These are phyloP conservation scores for Chiua virens DNA, from an alignment of 768 basidiomycete genomes.

Conservation along the genomic window DNA sequence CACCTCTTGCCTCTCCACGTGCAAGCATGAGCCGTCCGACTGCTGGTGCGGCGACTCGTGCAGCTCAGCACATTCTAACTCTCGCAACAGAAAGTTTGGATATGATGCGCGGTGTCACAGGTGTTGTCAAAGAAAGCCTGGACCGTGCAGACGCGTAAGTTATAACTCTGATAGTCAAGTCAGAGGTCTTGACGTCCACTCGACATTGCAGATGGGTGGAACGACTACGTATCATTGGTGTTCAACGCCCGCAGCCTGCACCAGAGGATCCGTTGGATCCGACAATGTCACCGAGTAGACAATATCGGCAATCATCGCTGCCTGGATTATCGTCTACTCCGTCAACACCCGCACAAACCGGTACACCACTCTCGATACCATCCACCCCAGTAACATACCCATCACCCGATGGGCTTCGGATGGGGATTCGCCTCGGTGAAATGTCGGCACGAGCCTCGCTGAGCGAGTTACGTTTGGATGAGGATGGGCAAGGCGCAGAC, in stretches of 20 bases:
- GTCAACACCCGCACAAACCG: slow-evolving; percentile 29
- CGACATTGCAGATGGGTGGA: slow-evolving; percentile 71
- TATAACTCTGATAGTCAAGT: neutral
- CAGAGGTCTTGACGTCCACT: slow-evolving; percentile 3
- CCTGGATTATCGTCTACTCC: slow-evolving; percentile 32
- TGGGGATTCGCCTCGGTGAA: slow-evolving; percentile 26
- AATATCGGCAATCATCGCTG: slow-evolving; percentile 19
- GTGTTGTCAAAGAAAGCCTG: slow-evolving; percentile 83
- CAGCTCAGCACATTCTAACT: slow-evolving; percentile 78
- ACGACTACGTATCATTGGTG: slow-evolving; percentile 71
- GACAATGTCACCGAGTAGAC: slow-evolving; percentile 4
- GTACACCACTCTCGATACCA: slow-evolving; percentile 29
- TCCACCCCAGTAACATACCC: slow-evolving; percentile 29
- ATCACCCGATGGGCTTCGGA: slow-evolving; percentile 26
- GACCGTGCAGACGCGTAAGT: slow-evolving; percentile 84
- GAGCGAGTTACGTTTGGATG: slow-evolving; percentile 31
- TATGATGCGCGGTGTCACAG: slow-evolving; percentile 88
- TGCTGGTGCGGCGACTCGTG: slow-evolving; percentile 60
- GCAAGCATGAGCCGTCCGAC: slow-evolving; percentile 31
- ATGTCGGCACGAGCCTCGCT: slow-evolving; percentile 30
- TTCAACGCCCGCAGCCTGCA: slow-evolving; percentile 53
- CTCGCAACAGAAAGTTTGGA: slow-evolving; percentile 91
- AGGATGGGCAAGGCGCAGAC: slow-evolving; percentile 4
- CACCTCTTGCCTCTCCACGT: slow-evolving; percentile 30
- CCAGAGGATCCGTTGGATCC: slow-evolving; percentile 15